Percentiles rank a stretch among this genome's conserved stretches.
Evolutionary conservation across 2,329 filamentous ascomycete genomes (phyloP).

Genomic region (Exutisphaerella laricina): DNA sequence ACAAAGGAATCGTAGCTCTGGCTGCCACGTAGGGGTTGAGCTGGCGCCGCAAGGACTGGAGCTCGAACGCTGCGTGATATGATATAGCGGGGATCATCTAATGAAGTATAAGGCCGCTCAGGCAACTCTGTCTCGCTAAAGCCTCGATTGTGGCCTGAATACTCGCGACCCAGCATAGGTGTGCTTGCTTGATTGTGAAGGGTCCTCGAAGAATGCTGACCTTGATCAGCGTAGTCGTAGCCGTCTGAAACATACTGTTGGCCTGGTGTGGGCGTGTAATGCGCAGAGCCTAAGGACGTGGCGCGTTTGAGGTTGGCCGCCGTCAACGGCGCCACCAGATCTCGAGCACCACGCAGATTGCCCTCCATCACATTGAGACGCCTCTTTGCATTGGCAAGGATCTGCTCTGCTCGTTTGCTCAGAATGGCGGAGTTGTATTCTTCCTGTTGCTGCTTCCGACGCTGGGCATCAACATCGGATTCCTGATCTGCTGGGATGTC

Average conservation of each 20-base stretch:
- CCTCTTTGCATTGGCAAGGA: constrained; percentile 87
- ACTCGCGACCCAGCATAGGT: constrained; percentile 27
- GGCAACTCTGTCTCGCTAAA: constrained; percentile 56
- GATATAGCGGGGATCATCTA: constrained; percentile 15
- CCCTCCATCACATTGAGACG: constrained; percentile 90
- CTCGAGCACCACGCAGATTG: constrained; percentile 72
- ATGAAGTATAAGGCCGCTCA: constrained; percentile 27
- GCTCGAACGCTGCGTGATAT: constrained; percentile 6
- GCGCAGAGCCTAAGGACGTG: constrained; percentile 29
- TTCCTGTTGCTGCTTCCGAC: constrained; percentile 39
- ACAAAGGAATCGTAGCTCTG: constrained; percentile 26
- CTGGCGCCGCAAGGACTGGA: constrained; percentile 8
- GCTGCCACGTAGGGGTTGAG: constrained; percentile 26
- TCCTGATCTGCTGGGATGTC: constrained; percentile 10
- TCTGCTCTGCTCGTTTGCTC: constrained; percentile 79
- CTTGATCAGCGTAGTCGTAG: constrained; percentile 15
- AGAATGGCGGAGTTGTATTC: constrained; percentile 68
- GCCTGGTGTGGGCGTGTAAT: constrained; percentile 15
- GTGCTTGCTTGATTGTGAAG: constrained; percentile 29
- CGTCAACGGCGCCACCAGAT: constrained; percentile 34
- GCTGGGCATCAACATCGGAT: constrained; percentile 23
- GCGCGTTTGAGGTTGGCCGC: constrained; percentile 36
- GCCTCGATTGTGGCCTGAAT: constrained; percentile 51
- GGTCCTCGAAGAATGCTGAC: constrained; percentile 14
- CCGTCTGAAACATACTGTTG: constrained; percentile 19